phyloP scores from a whole-genome alignment of 176 grass and related monocot species.

The Eragrostis curvula region DNA sequence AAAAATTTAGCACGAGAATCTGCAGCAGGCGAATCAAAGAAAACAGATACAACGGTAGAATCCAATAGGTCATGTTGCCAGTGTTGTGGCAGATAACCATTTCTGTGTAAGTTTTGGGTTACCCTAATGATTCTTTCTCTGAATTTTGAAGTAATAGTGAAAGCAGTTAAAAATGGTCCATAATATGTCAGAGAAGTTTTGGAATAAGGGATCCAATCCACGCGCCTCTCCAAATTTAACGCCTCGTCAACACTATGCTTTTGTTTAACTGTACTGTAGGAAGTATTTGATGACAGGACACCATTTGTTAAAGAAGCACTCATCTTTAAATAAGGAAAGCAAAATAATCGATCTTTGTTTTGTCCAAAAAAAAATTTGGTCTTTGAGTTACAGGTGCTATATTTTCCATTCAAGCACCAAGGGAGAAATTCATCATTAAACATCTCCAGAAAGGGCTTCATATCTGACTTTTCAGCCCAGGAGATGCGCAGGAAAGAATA shows the following conservation, averaged over 20 bases:
- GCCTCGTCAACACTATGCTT: conserved; percentile 26
- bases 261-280: conserved; percentile 38
- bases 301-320: conserved; percentile 85
- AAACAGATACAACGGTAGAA: conserved; percentile 62
- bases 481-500: no score
- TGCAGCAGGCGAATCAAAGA: conserved; percentile 44
- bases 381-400: conserved; percentile 63
- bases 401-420: conserved; percentile 81
- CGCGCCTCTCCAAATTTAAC: no score
- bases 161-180: conserved; percentile 63
- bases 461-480: conserved; percentile 50
- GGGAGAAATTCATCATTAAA: conserved; percentile 76
- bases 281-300: conserved; percentile 49
- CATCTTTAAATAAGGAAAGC: conserved; percentile 78
- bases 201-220: no score
- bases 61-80: conserved; percentile 75
- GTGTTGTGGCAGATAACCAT: conserved; percentile 53
- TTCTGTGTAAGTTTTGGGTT: conserved; percentile 59
- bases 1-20: conserved; percentile 54
- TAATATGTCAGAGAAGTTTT: no score
- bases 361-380: no score
- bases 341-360: conserved; percentile 88
- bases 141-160: conserved; percentile 62
- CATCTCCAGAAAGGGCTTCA: conserved; percentile 59
- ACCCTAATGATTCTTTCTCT: conserved; percentile 59